These are phyloP conservation scores for Cicer arietinum DNA, from an alignment of 306 rosid species.

Conservation along the genomic window DNA sequence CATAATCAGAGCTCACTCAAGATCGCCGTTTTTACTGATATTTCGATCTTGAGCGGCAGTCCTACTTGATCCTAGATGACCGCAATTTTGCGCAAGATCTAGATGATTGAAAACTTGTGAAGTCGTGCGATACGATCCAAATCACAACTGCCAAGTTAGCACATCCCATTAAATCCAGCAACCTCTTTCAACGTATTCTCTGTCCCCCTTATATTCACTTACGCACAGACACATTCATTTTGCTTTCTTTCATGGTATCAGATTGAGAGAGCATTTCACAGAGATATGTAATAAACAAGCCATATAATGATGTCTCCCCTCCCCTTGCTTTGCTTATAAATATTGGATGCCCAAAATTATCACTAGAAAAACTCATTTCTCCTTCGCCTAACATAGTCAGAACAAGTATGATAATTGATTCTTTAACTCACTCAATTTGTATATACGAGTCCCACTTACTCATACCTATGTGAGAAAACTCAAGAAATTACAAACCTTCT, in stretches of 20 bases:
- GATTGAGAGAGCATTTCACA: constrained; percentile 4
- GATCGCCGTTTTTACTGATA: neutral
- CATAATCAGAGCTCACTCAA: neutral
- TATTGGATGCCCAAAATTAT: constrained; percentile 28
- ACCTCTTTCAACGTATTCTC: constrained; percentile 8
- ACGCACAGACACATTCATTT: neutral
- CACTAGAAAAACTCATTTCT: constrained; percentile 28
- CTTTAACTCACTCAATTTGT: constrained; percentile 38
- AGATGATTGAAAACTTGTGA: neutral
- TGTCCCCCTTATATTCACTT: neutral
- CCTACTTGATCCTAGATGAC: neutral
- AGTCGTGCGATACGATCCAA: neutral
- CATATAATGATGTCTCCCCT: constrained; percentile 35
- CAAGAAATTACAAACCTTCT: constrained; percentile 70
- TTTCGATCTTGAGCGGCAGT: neutral
- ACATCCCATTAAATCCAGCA: constrained; percentile 32
- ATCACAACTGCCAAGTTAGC: constrained; percentile 24
- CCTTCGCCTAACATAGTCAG: constrained; percentile 31
- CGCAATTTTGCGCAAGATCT: neutral
- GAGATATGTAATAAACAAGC: constrained; percentile 31
- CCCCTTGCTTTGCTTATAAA: constrained; percentile 17
- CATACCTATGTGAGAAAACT: constrained; percentile 18
- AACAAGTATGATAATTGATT: constrained; percentile 35
- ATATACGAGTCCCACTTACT: constrained; percentile 2
- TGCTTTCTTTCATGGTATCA: neutral